Evolutionary conservation across 176 grass and related monocot species (phyloP).

Genomic region (Aegilops umbellulata): DNA sequence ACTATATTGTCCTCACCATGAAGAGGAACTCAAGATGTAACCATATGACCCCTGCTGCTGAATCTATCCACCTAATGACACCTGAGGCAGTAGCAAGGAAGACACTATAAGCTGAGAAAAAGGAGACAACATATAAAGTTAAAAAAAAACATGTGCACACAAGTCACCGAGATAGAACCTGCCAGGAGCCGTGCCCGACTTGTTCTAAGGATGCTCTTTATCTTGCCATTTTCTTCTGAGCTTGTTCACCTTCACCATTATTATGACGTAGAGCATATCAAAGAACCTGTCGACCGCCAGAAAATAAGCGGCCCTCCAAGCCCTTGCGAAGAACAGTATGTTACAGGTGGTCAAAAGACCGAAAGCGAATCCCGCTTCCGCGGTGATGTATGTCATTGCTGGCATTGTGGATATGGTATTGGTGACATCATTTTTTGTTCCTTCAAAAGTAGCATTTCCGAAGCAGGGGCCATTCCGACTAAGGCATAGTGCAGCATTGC

Average conservation of each 20-base stretch:
- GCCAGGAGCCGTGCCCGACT: rapidly evolving
- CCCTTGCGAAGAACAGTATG: not conserved
- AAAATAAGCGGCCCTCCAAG: constrained; percentile 6
- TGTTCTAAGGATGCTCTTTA: constrained; percentile 7
- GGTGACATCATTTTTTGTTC: not conserved
- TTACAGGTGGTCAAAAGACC: not conserved
- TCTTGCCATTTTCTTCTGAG: not conserved
- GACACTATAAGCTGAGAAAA: not conserved
- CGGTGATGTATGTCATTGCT: not conserved
- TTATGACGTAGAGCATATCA: not conserved
- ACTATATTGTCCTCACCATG: not conserved
- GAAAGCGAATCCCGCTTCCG: not conserved
- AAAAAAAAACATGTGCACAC: not conserved
- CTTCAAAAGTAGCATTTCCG: not conserved
- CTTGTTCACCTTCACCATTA: not conserved
- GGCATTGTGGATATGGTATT: not conserved
- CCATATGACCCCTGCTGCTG: not conserved
- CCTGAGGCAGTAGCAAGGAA: not conserved
- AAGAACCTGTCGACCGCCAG: not conserved
- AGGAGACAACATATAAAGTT: not conserved
- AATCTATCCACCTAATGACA: not conserved
- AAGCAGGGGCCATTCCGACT: not conserved
- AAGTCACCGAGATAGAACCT: not conserved
- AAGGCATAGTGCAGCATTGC: constrained; percentile 26
- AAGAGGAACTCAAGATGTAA: not conserved